Base-by-base conservation (phyloP, 139 green algal species). In the Tetradesmus lagerheimii region DNA sequence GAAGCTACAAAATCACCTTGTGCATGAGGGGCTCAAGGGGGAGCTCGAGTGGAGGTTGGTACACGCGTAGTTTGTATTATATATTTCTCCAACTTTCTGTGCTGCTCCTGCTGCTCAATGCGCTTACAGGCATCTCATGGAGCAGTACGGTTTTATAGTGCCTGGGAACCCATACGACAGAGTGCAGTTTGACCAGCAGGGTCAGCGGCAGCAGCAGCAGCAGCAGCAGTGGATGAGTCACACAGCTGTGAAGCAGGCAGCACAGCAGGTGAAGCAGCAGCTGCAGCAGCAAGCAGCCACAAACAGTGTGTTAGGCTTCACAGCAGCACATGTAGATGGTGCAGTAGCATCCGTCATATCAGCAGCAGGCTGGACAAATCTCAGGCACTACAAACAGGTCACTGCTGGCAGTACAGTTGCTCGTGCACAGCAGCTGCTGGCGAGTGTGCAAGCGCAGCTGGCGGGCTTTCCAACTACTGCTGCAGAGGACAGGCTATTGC, bases 81-180 rank as follows among this genome's bases (percentile, higher is more conserved):
- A n/a, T n/a, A n/a, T n/a, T n/a, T n/a, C n/a, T n/a, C n/a, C n/a
- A n/a, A n/a, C 43, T 50, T 50, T 50, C 43, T 15, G 43, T 15
- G 12, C 47, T 62, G 12, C 20, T 62, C 47, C 47, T 62, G 47
- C 34, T n/a, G n/a, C n/a, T n/a, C n/a, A 43, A 4, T 39, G 31
- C 62, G 16, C 2, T 11, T 78, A 85, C 91, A 96, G 93, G 86
- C 77, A 93, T 3, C 82, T 96, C 47, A 89, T 96, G 62, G 89
- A 93, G 62, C 90, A 93, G 83, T 95, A 96, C 41, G 94, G 92
- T 1, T 93, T 93, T 79, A 64, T 91, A 2, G 18, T 92, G 39
- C 29, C 81, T 76, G 86, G 90, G 25, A 93, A 94, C 35, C 86
- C 89, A 5, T 89, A 89, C 39, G 92, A 94, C 43, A 83, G 67